A percentile compares a stretch with the other conserved stretches of the same genome.
Conservation (phyloP, 306 rosid genomes). For the Urtica urens region DNA sequence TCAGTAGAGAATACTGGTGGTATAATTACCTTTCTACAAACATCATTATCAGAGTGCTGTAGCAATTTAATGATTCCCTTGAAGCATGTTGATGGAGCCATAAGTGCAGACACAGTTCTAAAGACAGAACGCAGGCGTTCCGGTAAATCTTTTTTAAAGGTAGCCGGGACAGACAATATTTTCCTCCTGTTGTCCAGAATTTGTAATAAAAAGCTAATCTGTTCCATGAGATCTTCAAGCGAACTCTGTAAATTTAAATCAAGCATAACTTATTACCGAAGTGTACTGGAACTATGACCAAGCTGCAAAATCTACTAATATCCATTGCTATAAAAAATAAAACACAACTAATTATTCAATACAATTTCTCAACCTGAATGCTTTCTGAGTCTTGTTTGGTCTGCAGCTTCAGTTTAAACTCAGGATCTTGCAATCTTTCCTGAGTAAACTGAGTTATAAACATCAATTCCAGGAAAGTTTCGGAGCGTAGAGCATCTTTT, state of each 20-base stretch:
- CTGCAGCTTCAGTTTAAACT: conserved; percentile 45
- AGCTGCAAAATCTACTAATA: too few relatives aligned
- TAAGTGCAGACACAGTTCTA: conserved; percentile 33
- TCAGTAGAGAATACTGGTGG: not conserved
- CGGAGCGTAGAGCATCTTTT: conserved; percentile 20
- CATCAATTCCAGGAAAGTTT: conserved; percentile 36
- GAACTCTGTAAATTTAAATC: conserved; percentile 29
- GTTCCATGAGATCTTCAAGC: conserved; percentile 62
- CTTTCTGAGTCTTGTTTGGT: conserved; percentile 40
- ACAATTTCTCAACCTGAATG: conserved; percentile 57
- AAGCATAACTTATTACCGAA: conserved; percentile 1
- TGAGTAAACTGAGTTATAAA: conserved; percentile 51
- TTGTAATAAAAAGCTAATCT: conserved; percentile 45
- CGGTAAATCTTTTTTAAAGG: conserved; percentile 49
- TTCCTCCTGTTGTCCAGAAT: conserved; percentile 48
- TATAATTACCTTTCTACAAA: conserved; percentile 57
- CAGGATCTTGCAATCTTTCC: conserved; percentile 80
- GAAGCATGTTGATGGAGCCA: conserved; percentile 58
- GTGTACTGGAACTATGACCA: too few relatives aligned
- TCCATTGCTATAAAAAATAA: not conserved
- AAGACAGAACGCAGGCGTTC: conserved; percentile 47
- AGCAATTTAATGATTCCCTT: conserved; percentile 54
- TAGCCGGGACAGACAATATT: conserved; percentile 27
- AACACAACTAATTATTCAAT: not conserved
- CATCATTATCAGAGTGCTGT: conserved; percentile 37